Evolutionary conservation across 2,329 filamentous ascomycete species (phyloP).

Genomic region (Podosphaera aphanis): DNA sequence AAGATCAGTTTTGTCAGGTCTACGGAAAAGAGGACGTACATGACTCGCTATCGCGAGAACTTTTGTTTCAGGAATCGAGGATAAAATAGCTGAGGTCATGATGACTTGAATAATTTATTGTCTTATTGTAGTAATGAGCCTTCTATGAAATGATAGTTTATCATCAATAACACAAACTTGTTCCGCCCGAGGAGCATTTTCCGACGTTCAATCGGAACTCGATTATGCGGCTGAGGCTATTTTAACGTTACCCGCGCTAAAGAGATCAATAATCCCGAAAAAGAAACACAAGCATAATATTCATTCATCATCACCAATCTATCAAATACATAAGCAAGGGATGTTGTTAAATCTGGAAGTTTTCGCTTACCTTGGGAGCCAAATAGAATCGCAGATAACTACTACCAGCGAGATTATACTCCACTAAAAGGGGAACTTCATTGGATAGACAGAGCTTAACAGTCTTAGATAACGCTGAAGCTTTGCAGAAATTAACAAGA

Average conservation of each 20-base stretch:
- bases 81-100: constrained; percentile 5
- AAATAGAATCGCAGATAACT: constrained; percentile 94
- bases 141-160: neutral
- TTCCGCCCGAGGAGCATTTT: neutral
- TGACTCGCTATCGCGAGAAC: constrained; percentile 85
- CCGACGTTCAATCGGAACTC: neutral
- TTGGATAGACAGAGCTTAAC: constrained; percentile 90
- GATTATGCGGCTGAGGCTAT: neutral
- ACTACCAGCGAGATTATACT: constrained; percentile 61
- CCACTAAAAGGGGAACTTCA: constrained; percentile 86
- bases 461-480: constrained; percentile 52
- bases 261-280: neutral
- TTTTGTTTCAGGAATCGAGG: constrained; percentile 30
- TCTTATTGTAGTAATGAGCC: neutral
- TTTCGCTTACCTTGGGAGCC: constrained; percentile 58
- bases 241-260: neutral
- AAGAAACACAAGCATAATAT: constrained; percentile 5
- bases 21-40: constrained; percentile 35
- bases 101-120: neutral
- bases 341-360: neutral
- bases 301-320: constrained; percentile 51
- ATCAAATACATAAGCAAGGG: constrained; percentile 7
- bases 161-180: neutral
- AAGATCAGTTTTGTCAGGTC: constrained; percentile 8
- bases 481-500: constrained; percentile 99